Conservation (phyloP, 73 alveolate species). For the Uronychia setigera region DNA sequence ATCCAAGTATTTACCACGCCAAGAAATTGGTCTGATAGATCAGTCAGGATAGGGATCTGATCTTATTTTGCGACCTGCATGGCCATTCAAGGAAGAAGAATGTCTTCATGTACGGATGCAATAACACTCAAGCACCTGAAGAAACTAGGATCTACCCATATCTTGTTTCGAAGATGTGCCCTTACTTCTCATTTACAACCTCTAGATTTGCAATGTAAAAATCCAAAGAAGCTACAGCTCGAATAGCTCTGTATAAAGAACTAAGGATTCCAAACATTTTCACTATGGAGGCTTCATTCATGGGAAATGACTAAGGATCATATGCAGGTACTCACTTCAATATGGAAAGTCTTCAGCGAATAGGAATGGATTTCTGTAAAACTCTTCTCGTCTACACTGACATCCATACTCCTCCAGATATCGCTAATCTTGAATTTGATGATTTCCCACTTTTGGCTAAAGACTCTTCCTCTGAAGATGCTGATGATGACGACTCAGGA, state of each 20-base stretch:
- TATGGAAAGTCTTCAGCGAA: conserved; percentile 65
- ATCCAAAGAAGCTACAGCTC: conserved; percentile 92
- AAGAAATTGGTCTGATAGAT: conserved; percentile 75
- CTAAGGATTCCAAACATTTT: conserved; percentile 86
- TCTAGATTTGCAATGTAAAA: conserved; percentile 86
- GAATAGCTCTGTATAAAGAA: conserved; percentile 94
- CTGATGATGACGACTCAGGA: not conserved
- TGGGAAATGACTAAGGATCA: conserved; percentile 90
- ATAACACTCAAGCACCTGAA: conserved; percentile 69
- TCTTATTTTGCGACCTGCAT: conserved; percentile 90
- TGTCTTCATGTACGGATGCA: conserved; percentile 93
- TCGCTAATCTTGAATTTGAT: not conserved
- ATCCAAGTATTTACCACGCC: conserved; percentile 87
- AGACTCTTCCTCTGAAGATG: not conserved
- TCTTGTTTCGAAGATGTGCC: conserved; percentile 79
- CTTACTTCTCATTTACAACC: conserved; percentile 72
- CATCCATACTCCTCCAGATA: conserved; percentile 36
- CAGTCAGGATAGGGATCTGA: conserved; percentile 82
- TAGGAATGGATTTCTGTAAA: conserved; percentile 87
- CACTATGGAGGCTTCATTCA: conserved; percentile 95
- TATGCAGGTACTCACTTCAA: conserved; percentile 71
- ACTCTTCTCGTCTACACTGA: conserved; percentile 65
- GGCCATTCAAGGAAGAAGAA: conserved; percentile 96
- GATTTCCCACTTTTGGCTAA: not conserved
- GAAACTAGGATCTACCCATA: conserved; percentile 86